Evolutionary conservation across 257 asterid genomes (phyloP).

Genomic region (Fraxinus americana): DNA sequence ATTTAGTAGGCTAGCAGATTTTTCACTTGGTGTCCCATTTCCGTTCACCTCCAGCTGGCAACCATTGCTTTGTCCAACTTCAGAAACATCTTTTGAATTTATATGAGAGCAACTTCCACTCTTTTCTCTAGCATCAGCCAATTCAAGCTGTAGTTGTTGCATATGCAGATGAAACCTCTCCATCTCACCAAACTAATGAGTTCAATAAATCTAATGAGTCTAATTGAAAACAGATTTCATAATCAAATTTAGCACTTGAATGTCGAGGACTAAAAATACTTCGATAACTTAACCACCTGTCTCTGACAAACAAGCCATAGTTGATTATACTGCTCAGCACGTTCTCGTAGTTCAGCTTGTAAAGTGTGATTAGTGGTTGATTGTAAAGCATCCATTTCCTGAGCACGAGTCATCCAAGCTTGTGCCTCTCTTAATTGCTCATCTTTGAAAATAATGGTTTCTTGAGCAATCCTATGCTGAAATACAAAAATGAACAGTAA

Average conservation of each 20-base stretch:
- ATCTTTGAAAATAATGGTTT: constrained; percentile 66
- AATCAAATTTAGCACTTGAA: not conserved
- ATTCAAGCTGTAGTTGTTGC: constrained; percentile 80
- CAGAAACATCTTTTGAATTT: constrained; percentile 55
- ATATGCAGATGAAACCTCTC: constrained; percentile 74
- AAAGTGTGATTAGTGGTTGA: constrained; percentile 55
- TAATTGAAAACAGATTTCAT: not conserved
- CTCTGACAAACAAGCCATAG: constrained; percentile 82
- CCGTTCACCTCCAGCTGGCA: constrained; percentile 55
- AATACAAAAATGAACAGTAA: constrained; percentile 26
- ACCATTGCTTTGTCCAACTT: constrained; percentile 54
- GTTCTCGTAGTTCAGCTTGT: constrained; percentile 83
- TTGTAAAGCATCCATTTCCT: constrained; percentile 80
- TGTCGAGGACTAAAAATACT: not conserved
- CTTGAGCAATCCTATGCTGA: constrained; percentile 89
- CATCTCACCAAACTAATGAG: constrained; percentile 64
- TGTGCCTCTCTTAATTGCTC: constrained; percentile 87
- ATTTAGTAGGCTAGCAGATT: constrained; percentile 42
- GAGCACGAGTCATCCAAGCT: constrained; percentile 82
- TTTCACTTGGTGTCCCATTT: constrained; percentile 45
- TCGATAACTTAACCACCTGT: constrained; percentile 57
- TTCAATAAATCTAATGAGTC: constrained; percentile 18
- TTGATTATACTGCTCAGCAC: constrained; percentile 80
- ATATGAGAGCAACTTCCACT: constrained; percentile 57
- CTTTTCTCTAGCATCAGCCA: constrained; percentile 71